Conservation (phyloP, 805 yeast genomes). For the Isabelozyma gotoi region DNA sequence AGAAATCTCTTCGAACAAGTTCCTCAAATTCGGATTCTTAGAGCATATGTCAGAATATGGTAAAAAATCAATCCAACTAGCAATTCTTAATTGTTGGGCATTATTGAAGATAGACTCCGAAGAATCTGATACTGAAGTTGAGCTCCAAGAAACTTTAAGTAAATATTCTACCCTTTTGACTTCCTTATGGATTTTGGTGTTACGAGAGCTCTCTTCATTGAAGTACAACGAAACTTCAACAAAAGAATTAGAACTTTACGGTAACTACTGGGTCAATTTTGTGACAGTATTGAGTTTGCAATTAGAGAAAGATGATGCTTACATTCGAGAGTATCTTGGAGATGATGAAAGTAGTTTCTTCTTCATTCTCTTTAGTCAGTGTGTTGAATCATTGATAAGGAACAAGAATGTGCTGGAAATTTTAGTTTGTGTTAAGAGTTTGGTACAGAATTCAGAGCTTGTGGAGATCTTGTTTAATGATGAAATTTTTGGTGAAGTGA, state of each 20-base stretch:
- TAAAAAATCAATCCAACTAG: slow-evolving; percentile 54
- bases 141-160: slow-evolving; percentile 48
- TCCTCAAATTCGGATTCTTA: slow-evolving; percentile 56
- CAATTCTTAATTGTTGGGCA: slow-evolving; percentile 76
- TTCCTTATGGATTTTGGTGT: slow-evolving; percentile 75
- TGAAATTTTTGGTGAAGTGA: slow-evolving; percentile 67
- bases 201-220: slow-evolving; percentile 71
- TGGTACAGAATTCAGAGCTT: slow-evolving; percentile 57
- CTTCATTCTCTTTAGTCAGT: slow-evolving; percentile 79
- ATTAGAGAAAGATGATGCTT: slow-evolving; percentile 48
- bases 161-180: slow-evolving; percentile 60
- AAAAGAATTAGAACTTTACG: slow-evolving; percentile 49
- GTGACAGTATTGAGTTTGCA: slow-evolving; percentile 72
- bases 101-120: slow-evolving; percentile 40
- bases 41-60: slow-evolving; percentile 43
- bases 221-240: slow-evolving; percentile 49
- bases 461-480: slow-evolving; percentile 63
- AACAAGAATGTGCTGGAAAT: slow-evolving; percentile 50
- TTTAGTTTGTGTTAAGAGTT: slow-evolving; percentile 44
- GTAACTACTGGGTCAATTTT: slow-evolving; percentile 71
- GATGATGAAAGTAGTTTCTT: slow-evolving; percentile 66
- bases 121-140: slow-evolving; percentile 33
- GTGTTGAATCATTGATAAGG: slow-evolving; percentile 68
- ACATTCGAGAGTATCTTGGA: slow-evolving; percentile 48
- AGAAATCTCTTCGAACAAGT: slow-evolving; percentile 45